Evolutionary conservation across 2,329 filamentous ascomycete species (phyloP).

Genomic region (Aureobasidium sp.): DNA sequence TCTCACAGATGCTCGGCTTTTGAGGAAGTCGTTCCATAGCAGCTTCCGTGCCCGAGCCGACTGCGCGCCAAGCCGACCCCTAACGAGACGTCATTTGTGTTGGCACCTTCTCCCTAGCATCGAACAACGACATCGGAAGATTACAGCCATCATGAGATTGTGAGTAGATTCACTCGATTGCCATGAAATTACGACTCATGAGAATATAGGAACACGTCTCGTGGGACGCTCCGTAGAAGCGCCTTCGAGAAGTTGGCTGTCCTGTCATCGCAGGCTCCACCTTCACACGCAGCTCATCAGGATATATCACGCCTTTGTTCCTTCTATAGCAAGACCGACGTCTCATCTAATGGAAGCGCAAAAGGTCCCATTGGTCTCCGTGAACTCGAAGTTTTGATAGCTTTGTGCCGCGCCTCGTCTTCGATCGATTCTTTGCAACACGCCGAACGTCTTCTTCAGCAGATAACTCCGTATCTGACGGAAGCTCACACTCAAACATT

Average conservation of each 20-base stretch:
- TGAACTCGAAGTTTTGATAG: constrained; percentile 86
- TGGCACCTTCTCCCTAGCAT: neutral
- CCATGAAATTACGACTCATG: neutral
- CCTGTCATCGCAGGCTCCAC: constrained; percentile 36
- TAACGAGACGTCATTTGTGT: constrained; percentile 4
- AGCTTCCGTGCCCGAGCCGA: neutral
- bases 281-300: constrained; percentile 23
- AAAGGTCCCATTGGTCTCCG: constrained; percentile 51
- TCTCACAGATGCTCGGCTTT: neutral
- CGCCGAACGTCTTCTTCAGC: constrained; percentile 69
- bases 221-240: constrained; percentile 35
- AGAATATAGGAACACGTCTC: constrained; percentile 13
- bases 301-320: constrained; percentile 39
- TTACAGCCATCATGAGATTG: constrained; percentile 9
- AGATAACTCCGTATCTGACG: constrained; percentile 76
- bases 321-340: constrained; percentile 20
- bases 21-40: neutral
- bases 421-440: constrained; percentile 62
- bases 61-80: neutral
- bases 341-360: constrained; percentile 20
- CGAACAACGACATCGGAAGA: neutral
- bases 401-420: constrained; percentile 83
- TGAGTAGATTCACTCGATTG: neutral
- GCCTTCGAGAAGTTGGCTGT: constrained; percentile 46
- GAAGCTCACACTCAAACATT: constrained; percentile 77